A percentile compares a stretch with the other conserved stretches of the same genome.
These are phyloP conservation scores for Exophiala spinifera DNA, from an alignment of 2,329 filamentous ascomycete species.

Conservation along the genomic window DNA sequence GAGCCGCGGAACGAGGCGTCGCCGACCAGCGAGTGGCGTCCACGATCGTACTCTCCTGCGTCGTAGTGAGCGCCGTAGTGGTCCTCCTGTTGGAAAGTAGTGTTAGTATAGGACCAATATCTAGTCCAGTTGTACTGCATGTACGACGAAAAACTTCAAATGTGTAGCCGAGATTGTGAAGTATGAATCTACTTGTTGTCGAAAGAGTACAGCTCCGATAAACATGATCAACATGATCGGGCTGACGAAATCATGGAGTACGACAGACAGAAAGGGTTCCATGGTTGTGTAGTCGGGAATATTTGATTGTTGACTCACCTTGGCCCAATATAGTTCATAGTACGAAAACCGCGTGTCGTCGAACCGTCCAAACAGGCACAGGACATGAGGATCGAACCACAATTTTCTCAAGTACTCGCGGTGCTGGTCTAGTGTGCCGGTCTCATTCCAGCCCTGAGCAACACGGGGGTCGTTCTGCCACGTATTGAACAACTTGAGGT, in stretches of 20 bases:
- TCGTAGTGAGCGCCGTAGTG: constrained; percentile 59
- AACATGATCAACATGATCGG: too few relatives aligned
- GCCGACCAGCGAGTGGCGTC: constrained; percentile 60
- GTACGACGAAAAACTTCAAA: too few relatives aligned
- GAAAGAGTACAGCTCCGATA: too few relatives aligned
- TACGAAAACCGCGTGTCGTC: constrained; percentile 71
- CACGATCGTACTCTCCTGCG: constrained; percentile 56
- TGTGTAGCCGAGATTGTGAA: too few relatives aligned
- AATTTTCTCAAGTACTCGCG: constrained; percentile 66
- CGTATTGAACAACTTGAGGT: constrained; percentile 69
- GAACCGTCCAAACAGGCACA: constrained; percentile 68
- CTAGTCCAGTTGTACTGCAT: too few relatives aligned
- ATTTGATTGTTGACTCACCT: constrained; percentile 49
- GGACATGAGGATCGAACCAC: constrained; percentile 68
- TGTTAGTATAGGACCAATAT: too few relatives aligned
- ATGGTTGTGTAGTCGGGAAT: too few relatives aligned
- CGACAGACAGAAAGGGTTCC: too few relatives aligned
- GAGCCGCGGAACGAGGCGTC: constrained; percentile 55
- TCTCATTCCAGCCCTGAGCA: constrained; percentile 76
- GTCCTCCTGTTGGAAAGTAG: constrained; percentile 50
- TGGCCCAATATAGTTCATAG: constrained; percentile 77
- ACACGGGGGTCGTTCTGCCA: constrained; percentile 86
- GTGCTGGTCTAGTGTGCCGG: constrained; percentile 71
- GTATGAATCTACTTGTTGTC: constrained; percentile 25
- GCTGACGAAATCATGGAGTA: too few relatives aligned